Evolutionary conservation across 768 basidiomycete species (phyloP).

Genomic region (Calocybe cyanea): DNA sequence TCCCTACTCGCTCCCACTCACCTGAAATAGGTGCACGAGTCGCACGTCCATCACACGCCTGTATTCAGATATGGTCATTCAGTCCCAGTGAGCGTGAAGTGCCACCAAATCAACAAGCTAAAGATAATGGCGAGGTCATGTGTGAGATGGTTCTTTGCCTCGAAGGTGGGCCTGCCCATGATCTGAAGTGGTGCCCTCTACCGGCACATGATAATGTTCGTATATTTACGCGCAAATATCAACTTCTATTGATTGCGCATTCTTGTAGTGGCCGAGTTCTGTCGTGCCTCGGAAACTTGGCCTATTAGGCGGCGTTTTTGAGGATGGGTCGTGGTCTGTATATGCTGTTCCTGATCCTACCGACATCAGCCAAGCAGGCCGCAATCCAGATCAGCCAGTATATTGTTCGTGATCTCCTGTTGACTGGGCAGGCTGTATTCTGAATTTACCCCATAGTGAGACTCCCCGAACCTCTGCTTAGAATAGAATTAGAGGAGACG

Average conservation of each 20-base stretch:
- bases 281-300: conserved; percentile 61
- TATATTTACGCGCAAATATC: not conserved
- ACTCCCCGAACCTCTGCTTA: conserved; percentile 59
- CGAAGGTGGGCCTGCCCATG: conserved; percentile 74
- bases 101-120: not conserved
- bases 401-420: conserved; percentile 38
- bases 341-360: conserved; percentile 78
- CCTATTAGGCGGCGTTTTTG: conserved; percentile 78
- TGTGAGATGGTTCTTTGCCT: conserved; percentile 88
- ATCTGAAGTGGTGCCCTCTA: conserved; percentile 91
- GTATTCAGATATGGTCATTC: conserved; percentile 86
- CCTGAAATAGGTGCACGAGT: conserved; percentile 64
- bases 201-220: conserved; percentile 66
- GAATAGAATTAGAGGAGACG: conserved; percentile 73
- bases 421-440: not conserved
- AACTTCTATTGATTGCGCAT: not conserved
- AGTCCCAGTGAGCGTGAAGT: conserved; percentile 14
- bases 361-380: conserved; percentile 32
- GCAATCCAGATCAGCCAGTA: conserved; percentile 32
- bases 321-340: conserved; percentile 80
- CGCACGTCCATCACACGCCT: conserved; percentile 52
- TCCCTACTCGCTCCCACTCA: conserved; percentile 59
- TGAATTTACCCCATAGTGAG: conserved; percentile 48
- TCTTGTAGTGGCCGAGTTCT: conserved; percentile 6
- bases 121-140: conserved; percentile 45